Evolutionary conservation across 169 alveolate species (phyloP).

Genomic region (Eimeria praecox): DNA sequence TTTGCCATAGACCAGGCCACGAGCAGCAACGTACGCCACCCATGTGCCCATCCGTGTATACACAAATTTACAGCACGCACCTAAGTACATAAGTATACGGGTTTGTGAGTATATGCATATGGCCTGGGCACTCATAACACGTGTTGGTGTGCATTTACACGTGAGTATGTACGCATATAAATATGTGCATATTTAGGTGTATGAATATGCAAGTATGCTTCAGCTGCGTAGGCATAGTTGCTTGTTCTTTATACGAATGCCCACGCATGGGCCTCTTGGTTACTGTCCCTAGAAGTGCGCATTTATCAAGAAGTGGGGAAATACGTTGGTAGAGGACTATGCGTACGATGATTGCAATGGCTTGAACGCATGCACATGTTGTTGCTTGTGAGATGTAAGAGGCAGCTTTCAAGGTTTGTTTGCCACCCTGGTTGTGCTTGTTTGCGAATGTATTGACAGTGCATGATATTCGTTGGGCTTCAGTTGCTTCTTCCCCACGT

Average conservation of each 20-base stretch:
- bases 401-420: not conserved
- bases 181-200: too few relatives aligned
- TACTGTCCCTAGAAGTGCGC: not conserved
- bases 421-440: not conserved
- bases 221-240: not conserved
- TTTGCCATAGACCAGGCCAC: conserved; percentile 53
- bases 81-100: not conserved
- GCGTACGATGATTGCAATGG: too few relatives aligned
- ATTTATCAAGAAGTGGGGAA: not conserved
- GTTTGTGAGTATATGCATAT: too few relatives aligned
- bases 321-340: too few relatives aligned
- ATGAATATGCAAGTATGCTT: not conserved
- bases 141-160: too few relatives aligned
- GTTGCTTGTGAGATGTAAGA: not conserved
- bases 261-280: not conserved
- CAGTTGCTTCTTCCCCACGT: conserved; percentile 75
- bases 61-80: not conserved
- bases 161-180: not conserved
- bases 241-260: too few relatives aligned
- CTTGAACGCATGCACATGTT: not conserved
- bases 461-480: conserved; percentile 57
- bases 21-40: conserved; percentile 24
- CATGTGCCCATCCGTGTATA: not conserved
- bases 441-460: not conserved
- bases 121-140: too few relatives aligned